Evolutionary conservation across 768 basidiomycete genomes (phyloP).

Genomic region (Tulasnella sp.): DNA sequence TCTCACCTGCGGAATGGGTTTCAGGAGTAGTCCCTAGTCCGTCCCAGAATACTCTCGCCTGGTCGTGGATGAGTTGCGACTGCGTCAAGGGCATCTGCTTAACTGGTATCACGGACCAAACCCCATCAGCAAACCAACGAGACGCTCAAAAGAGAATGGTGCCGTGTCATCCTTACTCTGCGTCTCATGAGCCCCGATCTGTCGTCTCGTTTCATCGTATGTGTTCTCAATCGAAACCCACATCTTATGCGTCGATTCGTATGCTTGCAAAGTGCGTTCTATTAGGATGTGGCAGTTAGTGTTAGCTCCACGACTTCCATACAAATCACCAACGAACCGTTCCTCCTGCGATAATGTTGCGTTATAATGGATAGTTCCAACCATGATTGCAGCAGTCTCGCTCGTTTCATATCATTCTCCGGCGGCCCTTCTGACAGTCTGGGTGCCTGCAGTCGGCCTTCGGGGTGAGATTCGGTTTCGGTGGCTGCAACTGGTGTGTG

Average conservation of each 20-base stretch:
- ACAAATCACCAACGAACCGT: not conserved
- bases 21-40: conserved; percentile 60
- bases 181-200: conserved; percentile 70
- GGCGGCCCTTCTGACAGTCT: conserved; percentile 46
- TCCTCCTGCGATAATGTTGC: conserved; percentile 44
- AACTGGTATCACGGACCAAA: not conserved
- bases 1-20: conserved; percentile 60
- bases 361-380: conserved; percentile 54
- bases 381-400: conserved; percentile 73
- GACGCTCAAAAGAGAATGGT: no score
- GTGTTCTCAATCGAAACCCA: conserved; percentile 52
- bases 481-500: not conserved
- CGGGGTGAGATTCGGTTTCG: conserved; percentile 29
- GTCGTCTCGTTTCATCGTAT: conserved; percentile 67
- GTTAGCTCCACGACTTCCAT: not conserved
- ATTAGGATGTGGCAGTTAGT: conserved; percentile 36
- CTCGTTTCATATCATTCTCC: conserved; percentile 27
- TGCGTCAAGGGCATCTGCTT: not conserved
- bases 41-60: not conserved
- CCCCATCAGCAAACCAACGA: not conserved
- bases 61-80: not conserved
- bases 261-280: conserved; percentile 38
- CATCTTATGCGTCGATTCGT: conserved; percentile 42
- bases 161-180: conserved; percentile 54
- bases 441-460: conserved; percentile 27